These are phyloP conservation scores for Silene latifolia DNA, from an alignment of 148 eudicot genomes.

Conservation along the genomic window DNA sequence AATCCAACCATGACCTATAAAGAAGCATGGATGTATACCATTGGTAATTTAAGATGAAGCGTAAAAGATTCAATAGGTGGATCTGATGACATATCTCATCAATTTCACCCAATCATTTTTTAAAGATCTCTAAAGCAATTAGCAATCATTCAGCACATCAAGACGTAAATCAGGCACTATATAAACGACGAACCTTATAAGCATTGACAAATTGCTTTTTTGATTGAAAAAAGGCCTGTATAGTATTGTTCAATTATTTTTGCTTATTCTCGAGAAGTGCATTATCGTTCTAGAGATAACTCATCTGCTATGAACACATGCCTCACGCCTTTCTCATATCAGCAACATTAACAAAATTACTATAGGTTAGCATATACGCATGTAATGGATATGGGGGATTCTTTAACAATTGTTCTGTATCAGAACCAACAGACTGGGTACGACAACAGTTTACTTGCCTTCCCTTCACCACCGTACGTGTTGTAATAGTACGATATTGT, in stretches of 20 bases:
- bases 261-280: slow-evolving; percentile 52
- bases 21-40: background rate
- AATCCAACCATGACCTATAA: background rate
- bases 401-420: no score
- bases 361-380: no score
- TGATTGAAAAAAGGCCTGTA: slow-evolving; percentile 45
- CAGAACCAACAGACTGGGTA: no score
- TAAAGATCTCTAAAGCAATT: no score
- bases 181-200: slow-evolving; percentile 40
- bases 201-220: slow-evolving; percentile 46
- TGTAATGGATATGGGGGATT: no score
- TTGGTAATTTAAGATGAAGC: background rate
- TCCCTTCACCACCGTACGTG: no score
- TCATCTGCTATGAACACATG: slow-evolving; percentile 32
- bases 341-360: background rate
- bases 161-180: no score
- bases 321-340: background rate
- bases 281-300: slow-evolving; percentile 49
- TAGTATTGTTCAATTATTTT: slow-evolving; percentile 51
- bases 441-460: no score
- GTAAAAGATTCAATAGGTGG: background rate
- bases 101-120: no score
- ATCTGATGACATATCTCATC: background rate
- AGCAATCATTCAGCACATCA: no score
- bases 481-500: no score